A percentile compares a stretch with the other conserved stretches of the same genome.
phyloP scores from a whole-genome alignment of 345 rosid species.

The Erysimum cheiranthoides region DNA sequence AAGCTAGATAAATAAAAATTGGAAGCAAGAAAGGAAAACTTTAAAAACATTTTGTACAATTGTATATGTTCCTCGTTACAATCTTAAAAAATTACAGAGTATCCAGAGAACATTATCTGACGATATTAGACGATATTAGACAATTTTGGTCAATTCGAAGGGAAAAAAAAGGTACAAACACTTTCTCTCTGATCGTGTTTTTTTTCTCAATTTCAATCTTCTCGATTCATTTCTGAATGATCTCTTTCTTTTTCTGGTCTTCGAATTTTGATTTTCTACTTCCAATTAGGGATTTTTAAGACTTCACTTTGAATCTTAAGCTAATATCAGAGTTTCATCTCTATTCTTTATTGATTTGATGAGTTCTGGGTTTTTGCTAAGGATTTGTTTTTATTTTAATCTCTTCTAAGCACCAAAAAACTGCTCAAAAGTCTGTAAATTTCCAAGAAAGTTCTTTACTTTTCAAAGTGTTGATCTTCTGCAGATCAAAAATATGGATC shows the following conservation, averaged over 20 bases:
- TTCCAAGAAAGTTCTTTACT: not conserved
- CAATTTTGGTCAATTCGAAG: constrained; percentile 27
- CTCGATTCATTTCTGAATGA: not conserved
- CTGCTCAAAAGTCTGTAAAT: not conserved
- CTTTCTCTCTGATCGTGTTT: not conserved
- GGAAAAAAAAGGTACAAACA: constrained; percentile 15
- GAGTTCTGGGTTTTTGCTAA: constrained; percentile 11
- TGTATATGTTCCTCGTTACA: no score
- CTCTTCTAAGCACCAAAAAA: not conserved
- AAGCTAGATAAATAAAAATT: no score
- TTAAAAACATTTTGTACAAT: no score
- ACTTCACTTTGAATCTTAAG: not conserved
- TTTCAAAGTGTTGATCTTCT: constrained; percentile 3
- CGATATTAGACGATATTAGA: constrained; percentile 4
- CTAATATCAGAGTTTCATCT: not conserved
- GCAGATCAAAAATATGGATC: constrained; percentile 60
- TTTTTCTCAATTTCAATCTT: no score
- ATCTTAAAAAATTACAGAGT: no score
- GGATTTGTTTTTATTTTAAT: not conserved
- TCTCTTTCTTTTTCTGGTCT: no score
- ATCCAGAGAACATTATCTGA: constrained; percentile 25
- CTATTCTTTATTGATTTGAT: not conserved
- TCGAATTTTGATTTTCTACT: no score
- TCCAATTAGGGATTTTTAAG: not conserved
- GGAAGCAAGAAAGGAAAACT: no score